phyloP scores from a whole-genome alignment of 805 yeast genomes.

The Suhomyces sp. region DNA sequence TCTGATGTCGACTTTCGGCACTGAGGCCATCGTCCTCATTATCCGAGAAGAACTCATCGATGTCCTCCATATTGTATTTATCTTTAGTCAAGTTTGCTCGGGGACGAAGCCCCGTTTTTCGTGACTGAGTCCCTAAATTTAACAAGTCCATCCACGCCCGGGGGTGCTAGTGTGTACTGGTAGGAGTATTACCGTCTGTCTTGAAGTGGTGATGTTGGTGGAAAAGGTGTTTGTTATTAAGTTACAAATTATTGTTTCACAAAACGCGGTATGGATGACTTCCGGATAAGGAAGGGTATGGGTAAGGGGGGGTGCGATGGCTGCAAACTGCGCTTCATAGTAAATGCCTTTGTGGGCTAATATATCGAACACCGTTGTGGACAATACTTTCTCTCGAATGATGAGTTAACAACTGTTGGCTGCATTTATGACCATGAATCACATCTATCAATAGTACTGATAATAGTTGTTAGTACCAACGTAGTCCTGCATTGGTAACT shows the following conservation, averaged over 20 bases:
- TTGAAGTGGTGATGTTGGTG: background rate
- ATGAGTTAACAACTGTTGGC: no score
- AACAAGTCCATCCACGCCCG: constrained; percentile 35
- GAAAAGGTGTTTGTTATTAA: constrained; percentile 5
- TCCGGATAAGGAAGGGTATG: constrained; percentile 9
- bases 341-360: no score
- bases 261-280: constrained; percentile 9
- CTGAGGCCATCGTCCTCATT: constrained; percentile 31
- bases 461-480: no score
- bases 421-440: no score
- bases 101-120: constrained; percentile 64
- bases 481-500: no score
- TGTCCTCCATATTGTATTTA: constrained; percentile 63
- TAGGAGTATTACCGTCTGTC: no score
- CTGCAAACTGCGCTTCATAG: no score
- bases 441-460: no score
- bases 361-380: no score
- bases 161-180: no score
- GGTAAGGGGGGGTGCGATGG: background rate
- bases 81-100: constrained; percentile 50
- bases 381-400: no score
- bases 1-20: constrained; percentile 4
- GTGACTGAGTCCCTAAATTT: constrained; percentile 56
- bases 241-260: constrained; percentile 5
- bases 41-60: constrained; percentile 66